Conservation (phyloP, 805 yeast genomes). For the Maudiozyma turicensis region DNA sequence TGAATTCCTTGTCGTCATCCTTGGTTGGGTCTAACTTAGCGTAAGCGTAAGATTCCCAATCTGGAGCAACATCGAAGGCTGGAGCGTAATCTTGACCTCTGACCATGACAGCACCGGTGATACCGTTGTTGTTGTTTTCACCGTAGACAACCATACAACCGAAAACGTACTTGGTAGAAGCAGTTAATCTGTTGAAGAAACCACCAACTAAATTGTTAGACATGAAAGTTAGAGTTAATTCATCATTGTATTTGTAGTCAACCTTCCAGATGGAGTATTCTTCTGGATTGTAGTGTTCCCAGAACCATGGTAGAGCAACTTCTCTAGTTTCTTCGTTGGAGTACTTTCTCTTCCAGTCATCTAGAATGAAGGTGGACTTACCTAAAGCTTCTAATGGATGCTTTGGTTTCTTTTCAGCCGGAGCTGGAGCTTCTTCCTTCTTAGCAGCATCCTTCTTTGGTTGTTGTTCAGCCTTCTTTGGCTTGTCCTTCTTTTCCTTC, state of each 20-base stretch:
- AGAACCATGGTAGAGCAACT: constrained; percentile 94
- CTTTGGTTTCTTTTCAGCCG: constrained; percentile 60
- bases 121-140: constrained; percentile 97
- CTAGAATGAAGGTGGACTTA: constrained; percentile 57
- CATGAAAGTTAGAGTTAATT: constrained; percentile 94
- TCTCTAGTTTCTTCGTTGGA: constrained; percentile 96
- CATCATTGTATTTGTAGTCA: constrained; percentile 95
- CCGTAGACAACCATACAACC: constrained; percentile 94
- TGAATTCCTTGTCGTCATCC: constrained; percentile 66
- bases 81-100: constrained; percentile 89
- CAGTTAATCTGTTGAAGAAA: constrained; percentile 90
- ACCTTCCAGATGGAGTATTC: constrained; percentile 96
- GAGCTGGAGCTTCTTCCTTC: constrained; percentile 28
- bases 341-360: constrained; percentile 94
- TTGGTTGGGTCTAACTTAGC: constrained; percentile 72
- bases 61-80: constrained; percentile 98
- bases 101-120: constrained; percentile 85
- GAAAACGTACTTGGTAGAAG: constrained; percentile 87
- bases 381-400: constrained; percentile 88
- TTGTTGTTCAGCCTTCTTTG: constrained; percentile 22
- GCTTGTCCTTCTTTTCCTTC: constrained; percentile 36
- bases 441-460: constrained; percentile 12
- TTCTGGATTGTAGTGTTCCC: constrained; percentile 84
- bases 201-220: constrained; percentile 97
- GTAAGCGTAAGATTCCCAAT: constrained; percentile 91